phyloP scores from a whole-genome alignment of 2,329 filamentous ascomycete species.

The Phialophora verrucosa region DNA sequence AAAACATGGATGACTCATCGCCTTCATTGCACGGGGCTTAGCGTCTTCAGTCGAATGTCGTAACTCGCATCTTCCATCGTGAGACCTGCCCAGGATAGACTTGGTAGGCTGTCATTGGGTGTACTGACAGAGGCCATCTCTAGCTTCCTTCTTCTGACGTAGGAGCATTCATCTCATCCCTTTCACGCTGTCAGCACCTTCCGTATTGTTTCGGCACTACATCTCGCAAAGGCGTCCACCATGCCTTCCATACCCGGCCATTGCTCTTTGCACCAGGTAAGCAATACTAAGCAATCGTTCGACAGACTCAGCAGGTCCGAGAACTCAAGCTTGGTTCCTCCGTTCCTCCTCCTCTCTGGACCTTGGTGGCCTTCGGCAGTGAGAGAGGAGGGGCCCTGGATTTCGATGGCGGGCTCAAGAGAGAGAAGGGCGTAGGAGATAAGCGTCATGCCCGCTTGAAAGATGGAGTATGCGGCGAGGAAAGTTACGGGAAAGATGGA shows the following conservation, averaged over 20 bases:
- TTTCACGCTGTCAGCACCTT: background rate
- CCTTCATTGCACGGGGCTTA: background rate
- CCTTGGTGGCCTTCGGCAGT: background rate
- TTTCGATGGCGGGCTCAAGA: slow-evolving; percentile 9
- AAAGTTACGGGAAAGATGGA: slow-evolving; percentile 14
- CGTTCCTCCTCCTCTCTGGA: background rate
- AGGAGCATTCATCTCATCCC: background rate
- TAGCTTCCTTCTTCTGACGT: background rate
- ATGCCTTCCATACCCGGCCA: slow-evolving; percentile 1
- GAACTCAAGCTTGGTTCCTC: background rate
- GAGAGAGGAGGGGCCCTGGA: slow-evolving; percentile 3
- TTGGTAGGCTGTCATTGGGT: background rate
- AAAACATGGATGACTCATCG: background rate
- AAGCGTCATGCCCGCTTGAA: slow-evolving; percentile 15
- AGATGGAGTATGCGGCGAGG: slow-evolving; percentile 15
- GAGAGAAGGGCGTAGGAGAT: slow-evolving; percentile 14
- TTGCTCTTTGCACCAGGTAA: background rate
- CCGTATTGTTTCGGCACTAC: background rate
- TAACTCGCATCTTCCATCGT: background rate
- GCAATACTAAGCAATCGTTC: background rate
- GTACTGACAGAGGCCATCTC: background rate
- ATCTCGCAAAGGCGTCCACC: background rate
- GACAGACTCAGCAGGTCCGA: background rate
- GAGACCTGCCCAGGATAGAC: background rate
- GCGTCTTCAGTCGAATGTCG: background rate